Evolutionary conservation across 768 basidiomycete species (phyloP).

Genomic region (Lactarius trivialis): DNA sequence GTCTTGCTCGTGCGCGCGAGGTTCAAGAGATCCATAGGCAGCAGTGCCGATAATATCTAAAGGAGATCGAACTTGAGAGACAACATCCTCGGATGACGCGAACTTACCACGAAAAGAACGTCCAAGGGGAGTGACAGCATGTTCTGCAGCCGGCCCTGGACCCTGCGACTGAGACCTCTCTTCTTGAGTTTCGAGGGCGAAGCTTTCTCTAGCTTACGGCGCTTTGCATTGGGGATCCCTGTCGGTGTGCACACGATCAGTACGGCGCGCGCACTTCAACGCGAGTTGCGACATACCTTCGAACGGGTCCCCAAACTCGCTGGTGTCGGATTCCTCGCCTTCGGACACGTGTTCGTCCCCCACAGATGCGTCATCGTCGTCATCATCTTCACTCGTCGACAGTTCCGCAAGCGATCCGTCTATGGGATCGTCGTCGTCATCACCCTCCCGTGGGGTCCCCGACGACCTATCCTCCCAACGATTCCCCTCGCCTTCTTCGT

Average conservation of each 20-base stretch:
- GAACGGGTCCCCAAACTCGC: background rate
- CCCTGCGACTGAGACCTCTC: background rate
- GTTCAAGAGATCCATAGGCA: conserved; percentile 19
- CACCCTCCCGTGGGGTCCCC: background rate
- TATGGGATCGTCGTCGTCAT: conserved; percentile 9
- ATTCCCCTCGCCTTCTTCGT: background rate
- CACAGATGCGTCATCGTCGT: background rate
- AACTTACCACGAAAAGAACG: conserved; percentile 17
- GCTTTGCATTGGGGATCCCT: background rate
- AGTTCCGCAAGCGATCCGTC: background rate
- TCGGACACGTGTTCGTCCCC: conserved; percentile 4
- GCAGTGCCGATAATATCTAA: conserved; percentile 14
- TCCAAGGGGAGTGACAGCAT: conserved; percentile 18
- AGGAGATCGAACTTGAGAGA: background rate
- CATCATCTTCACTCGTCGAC: conserved; percentile 2
- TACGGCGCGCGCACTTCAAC: background rate
- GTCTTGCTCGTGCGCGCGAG: conserved; percentile 20
- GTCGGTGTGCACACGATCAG: background rate
- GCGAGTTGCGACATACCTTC: conserved; percentile 1
- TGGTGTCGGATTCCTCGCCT: background rate
- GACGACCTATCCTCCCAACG: background rate
- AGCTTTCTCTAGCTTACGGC: conserved; percentile 6
- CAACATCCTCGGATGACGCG: background rate
- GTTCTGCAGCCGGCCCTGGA: conserved; percentile 18
- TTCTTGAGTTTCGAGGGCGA: background rate